These are phyloP conservation scores for Straminergon stramineum DNA, from an alignment of 225 moss, liverwort and hornwort genomes.

Conservation along the genomic window DNA sequence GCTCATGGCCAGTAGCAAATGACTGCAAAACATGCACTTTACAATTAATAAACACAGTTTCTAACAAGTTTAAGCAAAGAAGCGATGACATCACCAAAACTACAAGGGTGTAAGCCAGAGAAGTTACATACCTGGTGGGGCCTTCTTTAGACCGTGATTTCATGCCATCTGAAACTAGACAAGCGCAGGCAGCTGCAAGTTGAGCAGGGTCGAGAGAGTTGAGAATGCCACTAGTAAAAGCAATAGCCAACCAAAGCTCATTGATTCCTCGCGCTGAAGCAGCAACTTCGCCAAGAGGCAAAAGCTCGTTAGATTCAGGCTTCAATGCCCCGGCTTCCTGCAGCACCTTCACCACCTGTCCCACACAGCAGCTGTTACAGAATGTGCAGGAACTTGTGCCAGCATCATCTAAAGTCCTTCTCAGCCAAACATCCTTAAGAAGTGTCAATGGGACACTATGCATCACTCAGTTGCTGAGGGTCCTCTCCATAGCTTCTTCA, in stretches of 20 bases:
- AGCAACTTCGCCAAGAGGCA: slow-evolving; percentile 77
- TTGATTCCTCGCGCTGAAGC: slow-evolving; percentile 75
- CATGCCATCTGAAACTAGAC: slow-evolving; percentile 88
- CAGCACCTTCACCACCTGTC: slow-evolving; percentile 69
- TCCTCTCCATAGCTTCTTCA: neutral
- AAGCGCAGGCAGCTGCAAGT: slow-evolving; percentile 91
- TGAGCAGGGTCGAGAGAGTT: slow-evolving; percentile 59
- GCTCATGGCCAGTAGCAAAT: neutral
- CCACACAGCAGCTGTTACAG: neutral
- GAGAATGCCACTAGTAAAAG: slow-evolving; percentile 53
- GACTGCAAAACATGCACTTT: neutral
- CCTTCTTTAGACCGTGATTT: slow-evolving; percentile 61
- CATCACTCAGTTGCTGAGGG: neutral
- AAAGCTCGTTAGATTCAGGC: slow-evolving; percentile 49
- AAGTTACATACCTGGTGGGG: slow-evolving; percentile 24
- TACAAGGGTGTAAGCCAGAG: neutral
- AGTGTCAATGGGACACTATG: neutral
- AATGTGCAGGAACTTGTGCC: neutral
- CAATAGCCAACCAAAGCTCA: slow-evolving; percentile 88
- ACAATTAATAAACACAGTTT: neutral
- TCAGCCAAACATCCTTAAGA: neutral
- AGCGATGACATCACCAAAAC: neutral
- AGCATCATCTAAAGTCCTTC: neutral
- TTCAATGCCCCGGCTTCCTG: slow-evolving; percentile 70
- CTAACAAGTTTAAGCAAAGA: neutral